phyloP scores from a whole-genome alignment of 371 early-diverging fungal species.

The Mortierella sp. region DNA sequence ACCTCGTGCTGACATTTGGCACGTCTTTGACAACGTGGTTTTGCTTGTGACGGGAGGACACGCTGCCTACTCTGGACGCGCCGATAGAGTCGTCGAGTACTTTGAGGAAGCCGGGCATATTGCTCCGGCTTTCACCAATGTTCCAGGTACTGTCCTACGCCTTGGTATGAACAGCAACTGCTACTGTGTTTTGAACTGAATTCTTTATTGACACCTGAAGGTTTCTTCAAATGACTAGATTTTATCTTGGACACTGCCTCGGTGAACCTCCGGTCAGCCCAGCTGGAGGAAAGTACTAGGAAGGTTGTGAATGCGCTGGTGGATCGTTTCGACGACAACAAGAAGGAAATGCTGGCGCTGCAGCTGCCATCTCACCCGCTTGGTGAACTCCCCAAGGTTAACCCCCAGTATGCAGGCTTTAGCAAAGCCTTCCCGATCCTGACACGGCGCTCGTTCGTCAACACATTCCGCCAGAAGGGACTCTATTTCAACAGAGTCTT shows the following conservation, averaged over 20 bases:
- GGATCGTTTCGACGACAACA: constrained; percentile 36
- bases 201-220: background rate
- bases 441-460: constrained; percentile 40
- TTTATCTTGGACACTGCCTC: constrained; percentile 56
- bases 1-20: constrained; percentile 56
- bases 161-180: background rate
- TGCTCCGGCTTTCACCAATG: constrained; percentile 42
- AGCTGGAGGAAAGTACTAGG: constrained; percentile 36
- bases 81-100: constrained; percentile 53
- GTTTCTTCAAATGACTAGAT: constrained; percentile 11
- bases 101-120: constrained; percentile 55
- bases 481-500: constrained; percentile 44
- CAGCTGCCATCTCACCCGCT: constrained; percentile 22
- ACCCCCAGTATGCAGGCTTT: constrained; percentile 40
- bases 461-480: constrained; percentile 54
- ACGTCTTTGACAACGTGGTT: constrained; percentile 56
- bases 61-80: constrained; percentile 53
- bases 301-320: constrained; percentile 36
- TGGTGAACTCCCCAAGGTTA: constrained; percentile 35
- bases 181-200: background rate
- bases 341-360: constrained; percentile 36
- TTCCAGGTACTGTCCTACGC: constrained; percentile 34
- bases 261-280: constrained; percentile 35
- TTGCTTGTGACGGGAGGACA: constrained; percentile 49
- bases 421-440: constrained; percentile 49